A percentile compares a stretch with the other conserved stretches of the same genome.
phyloP scores from a whole-genome alignment of 2,329 filamentous ascomycete species.

The Fusarium musae region DNA sequence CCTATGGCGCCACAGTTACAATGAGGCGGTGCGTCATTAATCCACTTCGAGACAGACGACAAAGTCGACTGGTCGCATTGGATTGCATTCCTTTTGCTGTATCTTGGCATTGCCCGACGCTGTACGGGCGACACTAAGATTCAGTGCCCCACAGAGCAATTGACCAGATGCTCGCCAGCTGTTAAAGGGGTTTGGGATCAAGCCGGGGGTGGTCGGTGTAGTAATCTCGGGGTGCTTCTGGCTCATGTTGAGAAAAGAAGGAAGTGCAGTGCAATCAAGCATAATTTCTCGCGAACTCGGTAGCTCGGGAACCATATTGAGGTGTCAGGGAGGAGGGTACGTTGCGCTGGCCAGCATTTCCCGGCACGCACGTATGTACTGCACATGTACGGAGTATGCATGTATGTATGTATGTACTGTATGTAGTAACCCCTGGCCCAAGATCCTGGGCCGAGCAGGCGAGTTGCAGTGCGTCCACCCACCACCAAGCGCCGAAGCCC shows the following conservation, averaged over 20 bases:
- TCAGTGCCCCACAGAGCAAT: not conserved
- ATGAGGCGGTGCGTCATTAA: not conserved
- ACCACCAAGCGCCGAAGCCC: not conserved
- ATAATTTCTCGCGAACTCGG: not conserved
- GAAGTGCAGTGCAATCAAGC: not conserved
- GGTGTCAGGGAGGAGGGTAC: not conserved
- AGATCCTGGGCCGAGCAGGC: not conserved
- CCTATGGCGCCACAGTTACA: not conserved
- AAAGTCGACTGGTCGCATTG: not conserved
- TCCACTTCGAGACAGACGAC: not conserved
- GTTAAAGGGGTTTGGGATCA: not conserved
- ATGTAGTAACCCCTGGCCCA: not conserved
- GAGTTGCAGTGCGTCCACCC: not conserved
- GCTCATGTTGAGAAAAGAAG: not conserved
- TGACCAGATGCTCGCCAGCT: not conserved
- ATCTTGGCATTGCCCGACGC: not conserved
- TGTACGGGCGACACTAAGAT: not conserved
- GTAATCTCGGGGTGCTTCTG: not conserved
- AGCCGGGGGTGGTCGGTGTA: not conserved
- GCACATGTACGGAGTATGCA: not conserved
- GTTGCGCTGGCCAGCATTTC: not conserved
- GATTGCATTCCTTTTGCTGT: not conserved
- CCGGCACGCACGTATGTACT: not conserved
- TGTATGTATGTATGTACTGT: not conserved
- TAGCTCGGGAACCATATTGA: not conserved